phyloP scores from a whole-genome alignment of 2,329 filamentous ascomycete species.

The Trichoderma atrobrunneum region DNA sequence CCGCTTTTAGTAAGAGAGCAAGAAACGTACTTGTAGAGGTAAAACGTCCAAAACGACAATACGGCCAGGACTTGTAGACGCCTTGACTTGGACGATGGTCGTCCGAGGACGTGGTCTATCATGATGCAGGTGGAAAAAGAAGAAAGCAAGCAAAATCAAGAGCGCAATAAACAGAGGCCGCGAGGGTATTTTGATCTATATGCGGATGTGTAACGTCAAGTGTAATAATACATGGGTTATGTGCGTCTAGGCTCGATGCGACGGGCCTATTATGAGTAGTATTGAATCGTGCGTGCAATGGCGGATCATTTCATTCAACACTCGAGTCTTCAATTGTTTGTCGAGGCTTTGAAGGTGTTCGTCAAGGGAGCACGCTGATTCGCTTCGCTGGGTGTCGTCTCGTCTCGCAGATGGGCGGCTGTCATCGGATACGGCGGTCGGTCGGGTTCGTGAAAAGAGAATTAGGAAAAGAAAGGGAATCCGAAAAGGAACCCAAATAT shows the following conservation, averaged over 20 bases:
- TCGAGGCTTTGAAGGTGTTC: neutral
- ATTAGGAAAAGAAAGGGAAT: neutral
- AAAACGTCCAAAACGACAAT: constrained; percentile 85
- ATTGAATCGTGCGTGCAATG: neutral
- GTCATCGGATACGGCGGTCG: neutral
- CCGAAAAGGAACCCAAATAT: neutral
- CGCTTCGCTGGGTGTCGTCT: neutral
- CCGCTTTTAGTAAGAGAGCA: neutral
- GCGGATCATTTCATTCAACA: neutral
- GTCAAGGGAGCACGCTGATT: neutral
- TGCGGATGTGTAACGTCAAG: neutral
- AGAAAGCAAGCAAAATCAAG: neutral
- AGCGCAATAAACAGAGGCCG: neutral
- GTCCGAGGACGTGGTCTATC: constrained; percentile 87
- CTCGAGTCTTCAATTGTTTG: neutral
- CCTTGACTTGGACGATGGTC: constrained; percentile 85
- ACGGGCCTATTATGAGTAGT: neutral
- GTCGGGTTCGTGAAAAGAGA: neutral
- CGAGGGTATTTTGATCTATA: constrained; percentile 3
- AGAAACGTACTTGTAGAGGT: constrained; percentile 65
- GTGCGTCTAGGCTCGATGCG: neutral
- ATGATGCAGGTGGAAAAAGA: constrained; percentile 34
- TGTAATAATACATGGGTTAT: constrained; percentile 4
- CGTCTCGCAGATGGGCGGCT: neutral
- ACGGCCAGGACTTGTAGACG: constrained; percentile 91